Evolutionary conservation across 2,329 filamentous ascomycete genomes (phyloP), one percentile per base, ranked within the genome.

Genomic region (Penicillium aurantiogriseum): DNA sequence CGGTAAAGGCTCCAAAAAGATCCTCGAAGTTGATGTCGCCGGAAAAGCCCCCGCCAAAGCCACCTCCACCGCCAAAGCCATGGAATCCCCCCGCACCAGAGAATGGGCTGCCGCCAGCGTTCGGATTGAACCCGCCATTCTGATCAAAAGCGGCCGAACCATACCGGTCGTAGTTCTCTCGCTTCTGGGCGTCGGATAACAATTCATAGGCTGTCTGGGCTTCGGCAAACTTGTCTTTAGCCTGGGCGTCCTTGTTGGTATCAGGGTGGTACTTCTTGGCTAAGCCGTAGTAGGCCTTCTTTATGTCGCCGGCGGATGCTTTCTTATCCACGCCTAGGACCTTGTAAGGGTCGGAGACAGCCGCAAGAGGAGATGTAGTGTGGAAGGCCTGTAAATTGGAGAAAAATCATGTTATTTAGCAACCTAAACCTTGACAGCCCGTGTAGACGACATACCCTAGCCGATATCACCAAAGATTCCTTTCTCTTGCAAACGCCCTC

Each of bases 211-310:
- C 91, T 33, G 89, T 85, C 75, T 99, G 94, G 54, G 95, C 91
- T 67, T 97, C 93, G 62, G 88, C 85, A 69, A 99, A 99, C 69
- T 90, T 93, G 68, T 97, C 94, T 74, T 97, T 97, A 36, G 94
- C 92, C n/a, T 81, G 83, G 3, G 90, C 76, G 67, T 97, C 94
- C 75, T 97, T 97, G 81, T 97, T 99, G 36, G 94, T 97, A 74
- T 99, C 94, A 9, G 94, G 94, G 70, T 99, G 94, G 73, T 86
- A 99, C 72, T 97, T 99, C 77, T 99, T 99, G 21, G 94, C 94
- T 58, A 97, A 81, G 50, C 92, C 91, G 73, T 99, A 99, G 80
- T 99, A 99, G 3, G 94, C 92, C 76, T 97, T 97, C 75, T 99
- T 99, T 74, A 99, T 97, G 36, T 97, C 93, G 58, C 86, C 81